Conservation (phyloP, 345 rosid species). For the Triadica sebifera region DNA sequence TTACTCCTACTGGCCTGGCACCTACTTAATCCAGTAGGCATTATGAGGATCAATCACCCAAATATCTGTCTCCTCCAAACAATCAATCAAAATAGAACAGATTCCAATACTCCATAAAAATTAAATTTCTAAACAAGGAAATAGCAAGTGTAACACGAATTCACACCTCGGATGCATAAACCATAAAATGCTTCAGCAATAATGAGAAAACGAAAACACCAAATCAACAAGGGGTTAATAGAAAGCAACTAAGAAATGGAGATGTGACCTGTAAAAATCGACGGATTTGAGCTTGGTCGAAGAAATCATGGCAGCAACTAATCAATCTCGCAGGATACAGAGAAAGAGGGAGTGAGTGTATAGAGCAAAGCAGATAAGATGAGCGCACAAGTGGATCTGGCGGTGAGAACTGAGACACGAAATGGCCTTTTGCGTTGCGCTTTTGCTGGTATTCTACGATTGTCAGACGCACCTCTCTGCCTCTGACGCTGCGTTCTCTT, state of each 20-base stretch:
- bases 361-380: not conserved
- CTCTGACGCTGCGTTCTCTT: not conserved
- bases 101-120: not conserved
- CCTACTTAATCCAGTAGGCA: too few relatives aligned
- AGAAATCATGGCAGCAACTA: constrained; percentile 23
- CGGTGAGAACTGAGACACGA: not conserved
- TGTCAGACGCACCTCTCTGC: not conserved
- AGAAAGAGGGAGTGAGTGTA: not conserved
- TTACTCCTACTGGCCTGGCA: too few relatives aligned
- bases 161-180: not conserved
- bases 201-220: not conserved
- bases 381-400: constrained; percentile 9
- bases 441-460: not conserved
- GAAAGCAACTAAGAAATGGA: not conserved
- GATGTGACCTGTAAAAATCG: constrained; percentile 34
- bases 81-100: not conserved
- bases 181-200: not conserved
- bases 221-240: not conserved
- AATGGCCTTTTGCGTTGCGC: not conserved
- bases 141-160: not conserved
- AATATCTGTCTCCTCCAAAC: not conserved
- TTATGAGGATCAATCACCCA: not conserved
- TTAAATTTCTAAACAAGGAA: not conserved
- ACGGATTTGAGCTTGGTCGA: constrained; percentile 36
- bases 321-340: not conserved